Percentiles rank a stretch among this genome's conserved stretches.
phyloP scores from a whole-genome alignment of 176 grass and related monocot genomes.

The Oryza brachyantha region DNA sequence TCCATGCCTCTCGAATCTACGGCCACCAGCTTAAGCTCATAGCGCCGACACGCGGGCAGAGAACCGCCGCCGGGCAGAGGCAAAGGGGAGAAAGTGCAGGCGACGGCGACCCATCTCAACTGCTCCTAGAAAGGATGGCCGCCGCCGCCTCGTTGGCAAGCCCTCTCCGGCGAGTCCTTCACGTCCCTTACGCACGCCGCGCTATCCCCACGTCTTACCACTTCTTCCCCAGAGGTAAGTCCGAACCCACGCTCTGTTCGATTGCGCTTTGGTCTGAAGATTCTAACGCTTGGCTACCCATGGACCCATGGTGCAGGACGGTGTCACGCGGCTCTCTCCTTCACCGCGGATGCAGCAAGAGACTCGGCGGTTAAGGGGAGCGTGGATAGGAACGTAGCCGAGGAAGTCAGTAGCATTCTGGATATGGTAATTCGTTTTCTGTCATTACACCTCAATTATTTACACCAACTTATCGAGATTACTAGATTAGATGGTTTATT shows the following conservation, averaged over 20 bases:
- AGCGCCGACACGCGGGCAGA: not conserved
- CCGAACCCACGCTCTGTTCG: not conserved
- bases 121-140: conserved; percentile 15
- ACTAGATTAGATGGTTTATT: not conserved
- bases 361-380: conserved; percentile 42
- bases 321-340: conserved; percentile 32
- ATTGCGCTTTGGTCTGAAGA: not conserved
- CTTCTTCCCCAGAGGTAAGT: conserved; percentile 41
- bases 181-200: not conserved
- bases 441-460: not conserved
- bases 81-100: conserved; percentile 1
- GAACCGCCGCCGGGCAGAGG: not conserved
- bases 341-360: conserved; percentile 29
- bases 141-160: conserved; percentile 34
- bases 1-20: not conserved
- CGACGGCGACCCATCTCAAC: not conserved
- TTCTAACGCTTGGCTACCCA: not conserved
- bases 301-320: conserved; percentile 29
- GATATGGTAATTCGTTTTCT: conserved; percentile 51
- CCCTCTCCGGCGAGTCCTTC: conserved; percentile 45
- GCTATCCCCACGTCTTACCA: conserved; percentile 11
- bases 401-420: conserved; percentile 74
- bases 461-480: not conserved
- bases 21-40: not conserved
- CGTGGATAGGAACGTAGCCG: conserved; percentile 51